Evolutionary conservation across 2,329 filamentous ascomycete genomes (phyloP), one percentile per base, ranked within the genome.

Genomic region (Alternaria angustiovoidea): DNA sequence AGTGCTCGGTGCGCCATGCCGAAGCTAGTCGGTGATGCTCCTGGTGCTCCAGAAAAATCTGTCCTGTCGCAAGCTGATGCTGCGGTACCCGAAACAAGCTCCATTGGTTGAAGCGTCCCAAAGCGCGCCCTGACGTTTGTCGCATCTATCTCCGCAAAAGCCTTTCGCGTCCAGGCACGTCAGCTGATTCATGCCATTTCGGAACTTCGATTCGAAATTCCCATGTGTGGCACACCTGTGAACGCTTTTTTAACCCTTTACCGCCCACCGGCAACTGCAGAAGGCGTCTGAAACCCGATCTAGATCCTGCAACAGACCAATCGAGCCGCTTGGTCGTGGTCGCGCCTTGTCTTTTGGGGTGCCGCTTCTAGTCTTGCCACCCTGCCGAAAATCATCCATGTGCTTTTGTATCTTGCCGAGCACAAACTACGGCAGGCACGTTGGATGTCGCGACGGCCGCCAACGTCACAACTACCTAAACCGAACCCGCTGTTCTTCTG

Each of bases 381-480:
- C 36, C 22, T 38, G 22, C 36, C 42, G 41, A 43, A 59, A 51
- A 51, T 16, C 49, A 32, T 60, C 53, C 41, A 52, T 52, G 41
- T 57, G 14, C 42, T 39, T 38, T 59, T 59, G 24, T 49, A 57
- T 43, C 41, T 52, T 62, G 22, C 43, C 57, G 36, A 39, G 24
- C 28, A 24, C 22, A 26, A 51, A 42, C 51, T 42, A 52, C 38
- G 41, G 41, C 36, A 61, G 54, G 52, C 57, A 38, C 60, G 39
- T 59, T 52, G 44, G 43, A 52, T 14, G 41, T 54, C 52, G 63
- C 63, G 41, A 52, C 59, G 41, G 49, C 57, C 59, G 30, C 57
- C 51, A 32, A 63, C 65, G 61, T 64, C 63, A 60, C 59, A 47
- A 46, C 56, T 51, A 58, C 58, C 54, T 47, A 57, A 54, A 59